Evolutionary conservation across 2,329 filamentous ascomycete species (phyloP).

Genomic region (Colletotrichum sp.): DNA sequence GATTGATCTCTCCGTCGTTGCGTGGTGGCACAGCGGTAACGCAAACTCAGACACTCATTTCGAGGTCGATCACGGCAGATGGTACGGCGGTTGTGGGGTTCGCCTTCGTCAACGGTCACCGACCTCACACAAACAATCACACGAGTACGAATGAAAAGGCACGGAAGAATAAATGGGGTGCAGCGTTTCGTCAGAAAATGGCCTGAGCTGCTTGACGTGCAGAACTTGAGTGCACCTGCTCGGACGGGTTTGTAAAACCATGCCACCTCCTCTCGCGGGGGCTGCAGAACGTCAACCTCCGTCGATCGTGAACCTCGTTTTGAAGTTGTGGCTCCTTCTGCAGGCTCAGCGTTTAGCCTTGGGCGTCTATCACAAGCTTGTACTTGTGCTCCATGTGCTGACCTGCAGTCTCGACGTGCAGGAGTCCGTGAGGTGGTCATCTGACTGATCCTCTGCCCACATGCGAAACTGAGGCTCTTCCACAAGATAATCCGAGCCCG

Average conservation of each 20-base stretch:
- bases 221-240: background rate
- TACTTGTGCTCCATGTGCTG: background rate
- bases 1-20: background rate
- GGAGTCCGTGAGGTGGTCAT: background rate
- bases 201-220: background rate
- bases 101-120: background rate
- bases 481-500: background rate
- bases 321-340: background rate
- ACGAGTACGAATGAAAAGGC: background rate
- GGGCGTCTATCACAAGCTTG: background rate
- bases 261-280: background rate
- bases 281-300: background rate
- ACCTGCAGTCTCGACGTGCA: background rate
- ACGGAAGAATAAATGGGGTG: background rate
- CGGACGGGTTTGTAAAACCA: background rate
- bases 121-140: background rate
- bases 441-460: background rate
- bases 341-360: background rate
- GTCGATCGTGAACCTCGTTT: background rate
- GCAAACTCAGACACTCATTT: background rate
- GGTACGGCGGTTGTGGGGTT: background rate
- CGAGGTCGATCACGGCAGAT: background rate
- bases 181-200: background rate
- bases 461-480: background rate
- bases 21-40: background rate